Base-by-base conservation (phyloP, 164 flowering plant genomes). In the Umbilicus rupestris region DNA sequence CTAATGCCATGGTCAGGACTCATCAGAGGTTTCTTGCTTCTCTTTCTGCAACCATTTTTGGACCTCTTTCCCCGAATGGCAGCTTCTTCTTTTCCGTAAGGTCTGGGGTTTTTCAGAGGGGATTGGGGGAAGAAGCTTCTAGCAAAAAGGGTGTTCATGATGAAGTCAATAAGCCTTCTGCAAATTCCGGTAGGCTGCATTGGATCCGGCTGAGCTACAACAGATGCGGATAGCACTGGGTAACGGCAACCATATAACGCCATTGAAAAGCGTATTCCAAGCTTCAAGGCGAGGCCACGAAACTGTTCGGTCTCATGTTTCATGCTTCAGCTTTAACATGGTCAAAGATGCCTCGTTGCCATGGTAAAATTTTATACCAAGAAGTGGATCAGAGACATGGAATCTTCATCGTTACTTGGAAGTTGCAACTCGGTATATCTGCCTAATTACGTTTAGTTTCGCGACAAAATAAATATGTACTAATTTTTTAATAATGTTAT, bases 341-440 rank as follows among this genome's bases (percentile, higher is more conserved):
- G 10, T 3, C 31, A 2, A 24, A 9, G 3, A 52, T 55, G 60
- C 35, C 0, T 55, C 10, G 11, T 24, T 20, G 20, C 55, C 6
- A 7, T 49, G 7, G 26, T 49, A 3, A 28, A 52, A 52, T 9
- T 24, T 52, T 16, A 52, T 24, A 26, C 59, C 59, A 52, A 52
- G 28, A 5, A 24, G 59, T 52, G 59, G 0, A 12, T 12, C 33
- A 55, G 8, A 29, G 29, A 55, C 19, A 3, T 55, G 33, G 60
- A 55, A 55, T 55, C 60, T 55, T 55, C 6, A 30, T 12, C 60
- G 28, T 55, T 55, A 30, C 60, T 55, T 15, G 60, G 60, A 55
- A 55, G 29, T 49, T 45, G 17, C 16, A 11, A 42, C n/a, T n/a
- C n/a, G n/a, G n/a, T n/a, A n/a, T n/a, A n/a, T n/a, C n/a, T n/a